Conservation (phyloP, 2,329 filamentous ascomycete genomes). For the Shiraia sp. region DNA sequence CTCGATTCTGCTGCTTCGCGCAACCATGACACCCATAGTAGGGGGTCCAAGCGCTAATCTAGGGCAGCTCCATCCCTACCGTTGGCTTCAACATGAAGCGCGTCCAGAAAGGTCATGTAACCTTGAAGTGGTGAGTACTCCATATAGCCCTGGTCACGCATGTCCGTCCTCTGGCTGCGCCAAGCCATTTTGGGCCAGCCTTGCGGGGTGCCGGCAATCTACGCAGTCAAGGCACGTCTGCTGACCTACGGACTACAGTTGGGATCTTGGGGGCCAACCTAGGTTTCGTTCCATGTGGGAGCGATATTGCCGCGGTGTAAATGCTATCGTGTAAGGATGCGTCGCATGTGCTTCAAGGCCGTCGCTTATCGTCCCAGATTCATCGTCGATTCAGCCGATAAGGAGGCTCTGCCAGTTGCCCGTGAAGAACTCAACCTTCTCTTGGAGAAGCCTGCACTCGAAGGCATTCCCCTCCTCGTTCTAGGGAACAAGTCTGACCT, state of each 20-base stretch:
- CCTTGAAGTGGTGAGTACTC: conserved; percentile 78
- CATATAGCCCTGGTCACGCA: conserved; percentile 39
- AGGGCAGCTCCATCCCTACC: conserved; percentile 87
- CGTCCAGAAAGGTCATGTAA: conserved; percentile 96
- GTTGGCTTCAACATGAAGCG: conserved; percentile 99
- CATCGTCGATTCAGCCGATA: conserved; percentile 95
- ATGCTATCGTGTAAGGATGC: conserved; percentile 78
- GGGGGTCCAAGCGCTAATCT: conserved; percentile 43
- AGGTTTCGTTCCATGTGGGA: conserved; percentile 99
- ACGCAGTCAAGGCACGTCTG: conserved; percentile 32
- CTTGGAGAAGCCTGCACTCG: conserved; percentile 79
- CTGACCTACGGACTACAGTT: conserved; percentile 58
- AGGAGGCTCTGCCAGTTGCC: conserved; percentile 76
- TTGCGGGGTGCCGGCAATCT: conserved; percentile 36
- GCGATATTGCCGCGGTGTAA: conserved; percentile 94
- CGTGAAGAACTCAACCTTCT: conserved; percentile 91
- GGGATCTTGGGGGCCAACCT: conserved; percentile 97
- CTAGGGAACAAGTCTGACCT: conserved; percentile 98
- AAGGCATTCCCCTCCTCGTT: conserved; percentile 89
- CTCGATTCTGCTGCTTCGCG: conserved; percentile 31
- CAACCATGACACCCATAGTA: conserved; percentile 31
- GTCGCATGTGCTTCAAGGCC: conserved; percentile 12
- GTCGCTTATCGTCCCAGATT: conserved; percentile 60
- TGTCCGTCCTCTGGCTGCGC: conserved; percentile 41
- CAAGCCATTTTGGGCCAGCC: conserved; percentile 37